phyloP scores from a whole-genome alignment of 179 eudicot species.

The Patellifolia procumbens region DNA sequence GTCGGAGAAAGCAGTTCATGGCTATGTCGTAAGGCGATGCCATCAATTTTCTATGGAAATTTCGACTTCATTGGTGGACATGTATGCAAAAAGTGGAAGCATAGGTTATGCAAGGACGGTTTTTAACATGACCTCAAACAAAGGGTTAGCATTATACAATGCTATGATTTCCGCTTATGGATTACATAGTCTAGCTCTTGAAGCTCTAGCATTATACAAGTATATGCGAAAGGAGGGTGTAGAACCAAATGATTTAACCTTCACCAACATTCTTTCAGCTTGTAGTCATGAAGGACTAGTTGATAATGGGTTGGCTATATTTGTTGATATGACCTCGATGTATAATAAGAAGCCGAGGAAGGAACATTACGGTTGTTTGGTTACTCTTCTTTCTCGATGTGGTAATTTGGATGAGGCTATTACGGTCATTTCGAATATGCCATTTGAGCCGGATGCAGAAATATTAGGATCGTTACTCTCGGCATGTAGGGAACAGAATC shows the following conservation, averaged over 20 bases:
- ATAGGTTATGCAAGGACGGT: conserved; percentile 38
- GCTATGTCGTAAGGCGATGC: conserved; percentile 49
- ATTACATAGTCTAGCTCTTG: conserved; percentile 40
- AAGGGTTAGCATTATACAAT: conserved; percentile 56
- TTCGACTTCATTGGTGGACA: conserved; percentile 63
- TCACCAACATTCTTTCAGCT: conserved; percentile 65
- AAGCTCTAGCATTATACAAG: conserved; percentile 52
- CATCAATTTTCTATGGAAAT: conserved; percentile 47
- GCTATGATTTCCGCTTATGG: conserved; percentile 22
- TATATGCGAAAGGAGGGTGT: conserved; percentile 49
- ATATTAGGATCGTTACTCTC: conserved; percentile 36
- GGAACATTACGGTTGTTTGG: conserved; percentile 40
- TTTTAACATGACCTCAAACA: conserved; percentile 42
- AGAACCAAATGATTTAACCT: conserved; percentile 72
- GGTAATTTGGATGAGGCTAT: conserved; percentile 34
- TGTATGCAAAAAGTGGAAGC: conserved; percentile 71
- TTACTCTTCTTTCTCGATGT: conserved; percentile 33
- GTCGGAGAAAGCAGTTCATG: conserved; percentile 61
- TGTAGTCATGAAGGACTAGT: conserved; percentile 73
- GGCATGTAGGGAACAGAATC: conserved; percentile 31
- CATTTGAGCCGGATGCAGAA: conserved; percentile 28
- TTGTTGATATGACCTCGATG: conserved; percentile 34
- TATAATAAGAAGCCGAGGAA: conserved; percentile 22
- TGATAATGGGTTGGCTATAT: conserved; percentile 54
- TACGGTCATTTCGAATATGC: conserved; percentile 28